phyloP scores from a whole-genome alignment of 176 grass and related monocot genomes.

The Oryza glumipatula region DNA sequence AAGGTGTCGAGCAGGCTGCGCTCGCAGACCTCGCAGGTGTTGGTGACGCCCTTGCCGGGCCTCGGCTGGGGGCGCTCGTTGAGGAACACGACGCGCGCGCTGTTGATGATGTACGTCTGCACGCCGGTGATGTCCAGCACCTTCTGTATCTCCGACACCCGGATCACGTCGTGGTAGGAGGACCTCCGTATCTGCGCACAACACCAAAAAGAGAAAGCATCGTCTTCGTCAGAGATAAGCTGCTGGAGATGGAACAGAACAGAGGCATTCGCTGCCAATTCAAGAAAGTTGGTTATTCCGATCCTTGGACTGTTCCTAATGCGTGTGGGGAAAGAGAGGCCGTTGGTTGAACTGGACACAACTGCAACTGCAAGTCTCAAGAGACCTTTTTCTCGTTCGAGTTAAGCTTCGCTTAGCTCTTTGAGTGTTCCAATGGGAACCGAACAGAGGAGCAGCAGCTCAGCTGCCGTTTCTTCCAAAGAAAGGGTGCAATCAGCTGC shows the following conservation, averaged over 20 bases:
- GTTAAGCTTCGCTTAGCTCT: not conserved
- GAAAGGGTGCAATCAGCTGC: not conserved
- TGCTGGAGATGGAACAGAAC: slow-evolving; percentile 43
- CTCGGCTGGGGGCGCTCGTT: slow-evolving; percentile 92
- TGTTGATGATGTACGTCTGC: slow-evolving; percentile 99
- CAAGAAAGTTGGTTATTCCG: slow-evolving; percentile 29
- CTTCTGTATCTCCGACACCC: slow-evolving; percentile 97
- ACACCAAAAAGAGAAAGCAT: not conserved
- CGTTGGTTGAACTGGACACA: slow-evolving; percentile 23
- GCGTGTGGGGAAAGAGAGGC: slow-evolving; percentile 42
- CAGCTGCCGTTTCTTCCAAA: slow-evolving; percentile 34
- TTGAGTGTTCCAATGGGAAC: slow-evolving; percentile 29
- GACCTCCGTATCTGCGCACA: slow-evolving; percentile 76
- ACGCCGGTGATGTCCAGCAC: slow-evolving; percentile 94
- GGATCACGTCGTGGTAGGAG: slow-evolving; percentile 98
- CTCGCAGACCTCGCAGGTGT: slow-evolving; percentile 95
- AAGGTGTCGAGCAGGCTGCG: slow-evolving; percentile 97
- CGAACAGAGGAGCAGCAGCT: slow-evolving; percentile 15
- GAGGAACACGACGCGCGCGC: slow-evolving; percentile 95
- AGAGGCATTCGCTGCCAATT: slow-evolving; percentile 17
- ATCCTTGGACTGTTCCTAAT: slow-evolving; percentile 13
- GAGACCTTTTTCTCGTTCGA: not conserved
- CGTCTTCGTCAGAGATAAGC: slow-evolving; percentile 27
- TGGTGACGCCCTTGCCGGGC: slow-evolving; percentile 95
- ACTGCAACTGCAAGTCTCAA: not conserved